Conservation (phyloP, 2,329 filamentous ascomycete genomes). For the Triangularia setosa region DNA sequence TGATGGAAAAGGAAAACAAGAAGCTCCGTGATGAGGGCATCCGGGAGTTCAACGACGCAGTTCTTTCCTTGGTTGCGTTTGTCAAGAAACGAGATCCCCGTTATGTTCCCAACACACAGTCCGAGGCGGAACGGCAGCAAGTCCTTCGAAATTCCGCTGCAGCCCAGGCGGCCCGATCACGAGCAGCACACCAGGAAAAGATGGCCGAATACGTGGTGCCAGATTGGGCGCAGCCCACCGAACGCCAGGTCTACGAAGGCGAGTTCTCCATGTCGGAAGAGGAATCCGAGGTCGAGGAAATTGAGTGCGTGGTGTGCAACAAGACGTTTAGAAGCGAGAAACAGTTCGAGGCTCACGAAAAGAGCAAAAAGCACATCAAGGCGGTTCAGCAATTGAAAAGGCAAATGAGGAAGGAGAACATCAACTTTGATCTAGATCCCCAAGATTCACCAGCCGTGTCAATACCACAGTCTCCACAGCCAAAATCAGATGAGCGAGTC, state of each 20-base stretch:
- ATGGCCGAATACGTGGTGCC: constrained; percentile 62
- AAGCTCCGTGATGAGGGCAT: constrained; percentile 76
- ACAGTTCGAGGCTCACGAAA: constrained; percentile 87
- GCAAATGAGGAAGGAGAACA: constrained; percentile 80
- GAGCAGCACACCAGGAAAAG: constrained; percentile 76
- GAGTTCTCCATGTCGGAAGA: constrained; percentile 58
- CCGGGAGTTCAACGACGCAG: constrained; percentile 88
- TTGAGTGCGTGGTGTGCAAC: constrained; percentile 74
- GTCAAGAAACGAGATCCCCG: constrained; percentile 88
- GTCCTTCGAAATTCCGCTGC: constrained; percentile 71
- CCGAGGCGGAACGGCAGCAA: constrained; percentile 76
- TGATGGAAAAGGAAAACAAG: constrained; percentile 96
- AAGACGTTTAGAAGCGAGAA: constrained; percentile 86
- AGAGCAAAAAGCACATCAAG: constrained; percentile 94
- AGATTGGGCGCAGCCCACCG: constrained; percentile 67
- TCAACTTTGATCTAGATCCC: constrained; percentile 55
- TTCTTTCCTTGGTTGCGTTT: constrained; percentile 80
- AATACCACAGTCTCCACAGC: not conserved
- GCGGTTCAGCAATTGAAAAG: constrained; percentile 73
- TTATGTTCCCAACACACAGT: constrained; percentile 71
- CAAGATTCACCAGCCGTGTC: constrained; percentile 15
- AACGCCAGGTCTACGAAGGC: constrained; percentile 45
- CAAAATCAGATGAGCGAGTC: not conserved
- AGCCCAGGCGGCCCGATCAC: constrained; percentile 77
- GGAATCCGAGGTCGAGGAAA: constrained; percentile 54